Percentiles rank a stretch among this genome's conserved stretches.
Evolutionary conservation across 176 grass and related monocot species (phyloP).

Genomic region (Melocanna baccifera): DNA sequence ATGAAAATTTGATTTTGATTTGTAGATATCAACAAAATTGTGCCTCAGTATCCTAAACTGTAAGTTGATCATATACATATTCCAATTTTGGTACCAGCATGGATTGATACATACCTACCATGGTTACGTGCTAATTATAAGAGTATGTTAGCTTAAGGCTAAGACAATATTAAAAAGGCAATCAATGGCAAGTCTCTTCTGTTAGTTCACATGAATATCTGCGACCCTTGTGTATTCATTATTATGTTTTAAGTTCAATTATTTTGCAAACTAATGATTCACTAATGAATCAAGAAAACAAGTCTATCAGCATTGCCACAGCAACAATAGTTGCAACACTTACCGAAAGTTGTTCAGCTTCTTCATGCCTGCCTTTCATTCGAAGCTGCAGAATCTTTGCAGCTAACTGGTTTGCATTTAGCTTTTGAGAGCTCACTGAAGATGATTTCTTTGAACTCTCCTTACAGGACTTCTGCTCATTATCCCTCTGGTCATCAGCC

Average conservation of each 20-base stretch:
- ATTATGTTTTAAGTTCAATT: not conserved
- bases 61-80: not conserved
- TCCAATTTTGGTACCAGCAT: not conserved
- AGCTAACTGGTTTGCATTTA: conserved; percentile 89
- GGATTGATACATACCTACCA: not conserved
- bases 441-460: conserved; percentile 34
- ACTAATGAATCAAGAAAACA: conserved; percentile 1
- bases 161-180: not conserved
- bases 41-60: not conserved
- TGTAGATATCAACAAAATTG: not conserved
- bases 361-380: conserved; percentile 88
- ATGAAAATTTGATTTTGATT: too few relatives aligned
- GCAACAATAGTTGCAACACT: conserved; percentile 40
- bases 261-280: conserved; percentile 18
- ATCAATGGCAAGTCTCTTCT: not conserved
- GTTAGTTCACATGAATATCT: not conserved
- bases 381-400: conserved; percentile 84
- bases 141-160: not conserved
- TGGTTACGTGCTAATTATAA: not conserved
- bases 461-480: conserved; percentile 22
- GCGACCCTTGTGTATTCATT: not conserved
- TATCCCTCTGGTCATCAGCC: conserved; percentile 30
- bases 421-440: conserved; percentile 37
- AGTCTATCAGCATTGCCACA: not conserved
- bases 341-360: conserved; percentile 87